These are phyloP conservation scores for Lasiosphaeris hirsuta DNA, from an alignment of 495 filamentous ascomycete genomes.

Conservation along the genomic window DNA sequence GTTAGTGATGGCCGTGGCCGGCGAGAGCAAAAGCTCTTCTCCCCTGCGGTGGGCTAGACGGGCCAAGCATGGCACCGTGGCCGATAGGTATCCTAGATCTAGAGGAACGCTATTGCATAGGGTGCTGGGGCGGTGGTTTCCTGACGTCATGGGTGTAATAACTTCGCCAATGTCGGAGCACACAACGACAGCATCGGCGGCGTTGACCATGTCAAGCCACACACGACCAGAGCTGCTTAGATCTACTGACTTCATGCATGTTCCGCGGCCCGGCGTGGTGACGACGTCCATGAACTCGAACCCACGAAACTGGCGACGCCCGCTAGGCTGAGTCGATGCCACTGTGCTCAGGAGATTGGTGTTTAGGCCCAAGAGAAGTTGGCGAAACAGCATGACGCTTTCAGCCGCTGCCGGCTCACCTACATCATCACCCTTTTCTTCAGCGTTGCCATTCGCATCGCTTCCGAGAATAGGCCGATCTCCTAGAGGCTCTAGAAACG, in stretches of 20 bases:
- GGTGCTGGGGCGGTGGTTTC: background rate
- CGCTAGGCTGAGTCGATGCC: background rate
- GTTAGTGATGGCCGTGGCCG: background rate
- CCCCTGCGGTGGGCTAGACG: background rate
- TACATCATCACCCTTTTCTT: too few relatives aligned
- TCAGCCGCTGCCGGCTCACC: background rate
- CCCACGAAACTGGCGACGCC: background rate
- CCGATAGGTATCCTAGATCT: background rate
- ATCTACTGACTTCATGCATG: background rate
- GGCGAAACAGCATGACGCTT: background rate
- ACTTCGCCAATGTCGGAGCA: background rate
- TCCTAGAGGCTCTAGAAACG: background rate
- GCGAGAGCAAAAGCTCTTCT: background rate
- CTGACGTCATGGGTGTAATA: background rate
- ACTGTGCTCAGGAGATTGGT: background rate
- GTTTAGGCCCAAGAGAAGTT: background rate
- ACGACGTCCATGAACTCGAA: background rate
- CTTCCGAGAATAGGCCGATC: background rate
- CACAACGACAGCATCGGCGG: background rate
- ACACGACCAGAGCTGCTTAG: background rate
- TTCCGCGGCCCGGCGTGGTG: background rate
- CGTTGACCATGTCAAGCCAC: background rate
- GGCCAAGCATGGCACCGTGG: background rate
- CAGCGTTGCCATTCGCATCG: too few relatives aligned
- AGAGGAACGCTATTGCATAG: background rate